Conservation (phyloP, 495 filamentous ascomycete genomes). For the Pseudomonodictys pantanalensis region DNA sequence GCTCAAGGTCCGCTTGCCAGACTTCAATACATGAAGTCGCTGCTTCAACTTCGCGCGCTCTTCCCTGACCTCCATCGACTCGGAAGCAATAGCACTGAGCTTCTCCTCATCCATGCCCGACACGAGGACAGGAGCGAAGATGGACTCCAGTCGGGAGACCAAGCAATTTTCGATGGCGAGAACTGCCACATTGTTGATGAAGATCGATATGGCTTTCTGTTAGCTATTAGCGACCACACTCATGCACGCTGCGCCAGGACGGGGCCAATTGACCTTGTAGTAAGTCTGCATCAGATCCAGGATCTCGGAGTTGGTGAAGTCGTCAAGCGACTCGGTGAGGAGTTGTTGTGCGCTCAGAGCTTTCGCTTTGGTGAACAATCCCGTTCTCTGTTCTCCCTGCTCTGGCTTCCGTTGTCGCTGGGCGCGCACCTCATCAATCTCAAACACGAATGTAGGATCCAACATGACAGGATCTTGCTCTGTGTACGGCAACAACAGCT, state of each 20-base stretch:
- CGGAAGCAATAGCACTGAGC: conserved; percentile 5
- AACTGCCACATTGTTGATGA: conserved; percentile 59
- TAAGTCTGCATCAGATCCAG: conserved; percentile 34
- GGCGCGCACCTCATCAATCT: conserved; percentile 5
- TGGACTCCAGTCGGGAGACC: conserved; percentile 31
- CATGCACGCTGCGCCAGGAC: conserved; percentile 19
- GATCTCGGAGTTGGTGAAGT: conserved; percentile 28
- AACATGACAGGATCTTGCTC: conserved; percentile 8
- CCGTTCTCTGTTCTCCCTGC: no score
- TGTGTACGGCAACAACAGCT: conserved; percentile 2
- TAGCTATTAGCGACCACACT: background rate
- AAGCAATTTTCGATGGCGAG: conserved; percentile 22
- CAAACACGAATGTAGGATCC: conserved; percentile 8
- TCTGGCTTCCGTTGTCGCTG: background rate
- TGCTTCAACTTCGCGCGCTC: conserved; percentile 2
- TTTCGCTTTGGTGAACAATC: background rate
- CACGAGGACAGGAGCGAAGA: conserved; percentile 42
- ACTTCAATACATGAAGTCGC: conserved; percentile 13
- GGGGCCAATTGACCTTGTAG: conserved; percentile 34
- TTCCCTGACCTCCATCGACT: conserved; percentile 2
- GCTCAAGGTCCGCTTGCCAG: conserved; percentile 1
- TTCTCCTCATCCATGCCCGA: conserved; percentile 4
- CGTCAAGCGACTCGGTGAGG: conserved; percentile 11
- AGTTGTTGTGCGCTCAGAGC: background rate
- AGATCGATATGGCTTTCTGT: conserved; percentile 59